Conservation (phyloP, 1,284 basidiomycete genomes). For the Waitea zeae region DNA sequence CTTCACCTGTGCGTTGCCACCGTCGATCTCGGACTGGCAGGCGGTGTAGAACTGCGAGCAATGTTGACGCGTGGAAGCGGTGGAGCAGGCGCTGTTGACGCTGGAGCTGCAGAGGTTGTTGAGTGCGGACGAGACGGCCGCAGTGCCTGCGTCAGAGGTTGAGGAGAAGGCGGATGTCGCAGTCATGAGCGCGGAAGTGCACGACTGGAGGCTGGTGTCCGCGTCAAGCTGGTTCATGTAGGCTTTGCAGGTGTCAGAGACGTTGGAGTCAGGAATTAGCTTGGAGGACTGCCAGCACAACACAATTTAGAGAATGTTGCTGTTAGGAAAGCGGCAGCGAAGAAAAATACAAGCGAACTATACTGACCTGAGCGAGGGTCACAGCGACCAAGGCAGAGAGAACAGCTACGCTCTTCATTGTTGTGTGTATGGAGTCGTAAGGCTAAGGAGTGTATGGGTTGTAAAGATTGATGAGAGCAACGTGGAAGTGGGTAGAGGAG, state of each 20-base stretch:
- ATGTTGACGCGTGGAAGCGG: slow-evolving; percentile 35
- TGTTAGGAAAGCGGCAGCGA: too few relatives aligned
- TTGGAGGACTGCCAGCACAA: slow-evolving; percentile 1
- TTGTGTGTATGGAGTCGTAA: too few relatives aligned
- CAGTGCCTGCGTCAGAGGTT: slow-evolving; percentile 18
- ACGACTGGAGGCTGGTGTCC: slow-evolving; percentile 37
- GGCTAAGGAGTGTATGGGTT: too few relatives aligned
- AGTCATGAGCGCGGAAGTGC: slow-evolving; percentile 45
- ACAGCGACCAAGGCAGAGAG: too few relatives aligned
- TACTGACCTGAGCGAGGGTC: too few relatives aligned
- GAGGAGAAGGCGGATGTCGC: slow-evolving; percentile 48
- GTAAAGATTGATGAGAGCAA: too few relatives aligned
- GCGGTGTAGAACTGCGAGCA: slow-evolving; percentile 52
- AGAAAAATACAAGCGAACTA: too few relatives aligned
- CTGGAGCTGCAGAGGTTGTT: slow-evolving; percentile 38
- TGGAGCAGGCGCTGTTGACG: slow-evolving; percentile 37
- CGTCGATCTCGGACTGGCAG: slow-evolving; percentile 53
- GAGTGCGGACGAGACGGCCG: slow-evolving; percentile 34
- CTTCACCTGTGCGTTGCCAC: slow-evolving; percentile 29
- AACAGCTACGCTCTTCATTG: too few relatives aligned
- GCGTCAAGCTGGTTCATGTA: slow-evolving; percentile 51
- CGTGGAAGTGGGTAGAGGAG: too few relatives aligned
- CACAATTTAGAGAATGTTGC: not conserved
- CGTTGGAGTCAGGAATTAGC: slow-evolving; percentile 10
- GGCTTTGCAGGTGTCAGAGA: slow-evolving; percentile 34